phyloP scores from a whole-genome alignment of 208 protist genomes.

The Acanthamoeba castellanii region DNA sequence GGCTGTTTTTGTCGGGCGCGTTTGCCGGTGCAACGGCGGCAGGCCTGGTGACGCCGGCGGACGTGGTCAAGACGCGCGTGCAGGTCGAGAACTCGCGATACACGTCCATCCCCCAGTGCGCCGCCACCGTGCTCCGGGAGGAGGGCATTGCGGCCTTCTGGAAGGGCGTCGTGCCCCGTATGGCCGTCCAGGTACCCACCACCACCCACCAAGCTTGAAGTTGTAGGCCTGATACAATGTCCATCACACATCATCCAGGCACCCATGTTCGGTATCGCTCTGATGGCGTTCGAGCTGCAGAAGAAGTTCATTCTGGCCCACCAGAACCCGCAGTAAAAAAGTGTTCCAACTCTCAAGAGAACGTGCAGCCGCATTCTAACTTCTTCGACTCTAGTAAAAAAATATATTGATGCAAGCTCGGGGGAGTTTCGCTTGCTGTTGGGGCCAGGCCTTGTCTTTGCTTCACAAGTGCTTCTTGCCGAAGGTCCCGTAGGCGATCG shows the following conservation, averaged over 20 bases:
- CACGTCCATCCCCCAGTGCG: conserved; percentile 6
- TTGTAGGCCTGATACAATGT: too few relatives aligned
- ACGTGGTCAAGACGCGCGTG: conserved; percentile 88
- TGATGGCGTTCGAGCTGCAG: conserved; percentile 34
- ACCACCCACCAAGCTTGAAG: background rate
- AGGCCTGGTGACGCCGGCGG: conserved; percentile 80
- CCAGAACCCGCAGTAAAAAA: background rate
- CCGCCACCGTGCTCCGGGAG: background rate
- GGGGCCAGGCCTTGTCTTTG: too few relatives aligned
- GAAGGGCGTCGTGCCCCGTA: conserved; percentile 1
- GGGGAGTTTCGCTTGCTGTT: too few relatives aligned
- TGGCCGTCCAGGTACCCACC: background rate
- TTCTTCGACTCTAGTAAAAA: too few relatives aligned
- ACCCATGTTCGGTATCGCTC: conserved; percentile 2
- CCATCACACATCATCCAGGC: background rate
- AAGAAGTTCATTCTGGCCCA: conserved; percentile 8
- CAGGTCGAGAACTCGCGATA: conserved; percentile 80
- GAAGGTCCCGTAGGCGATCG: background rate
- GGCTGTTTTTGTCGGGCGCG: background rate
- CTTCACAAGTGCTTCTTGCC: conserved; percentile 12
- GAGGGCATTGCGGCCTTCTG: background rate
- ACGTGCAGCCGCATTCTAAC: too few relatives aligned
- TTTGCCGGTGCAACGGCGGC: conserved; percentile 65
- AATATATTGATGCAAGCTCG: too few relatives aligned
- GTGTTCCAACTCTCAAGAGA: too few relatives aligned